These are phyloP conservation scores for Claviceps citrina DNA, from an alignment of 2,329 filamentous ascomycete genomes.

Conservation along the genomic window DNA sequence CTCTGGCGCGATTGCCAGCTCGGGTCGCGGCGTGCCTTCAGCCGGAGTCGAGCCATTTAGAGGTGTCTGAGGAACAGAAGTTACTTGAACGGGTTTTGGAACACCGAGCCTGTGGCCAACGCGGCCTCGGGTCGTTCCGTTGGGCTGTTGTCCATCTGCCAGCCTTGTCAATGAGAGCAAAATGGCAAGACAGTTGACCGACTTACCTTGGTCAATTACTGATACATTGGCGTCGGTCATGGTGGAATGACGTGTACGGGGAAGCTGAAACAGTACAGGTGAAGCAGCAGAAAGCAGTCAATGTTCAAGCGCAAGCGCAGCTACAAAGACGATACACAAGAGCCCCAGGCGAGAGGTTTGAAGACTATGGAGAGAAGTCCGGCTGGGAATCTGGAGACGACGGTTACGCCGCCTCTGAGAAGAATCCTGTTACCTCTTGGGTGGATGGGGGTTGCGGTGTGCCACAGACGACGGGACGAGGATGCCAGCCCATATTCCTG, in stretches of 20 bases:
- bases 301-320: too few species aligned
- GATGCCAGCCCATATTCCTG: too few species aligned
- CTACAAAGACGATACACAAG: too few species aligned
- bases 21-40: conserved; percentile 20
- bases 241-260: conserved; percentile 7
- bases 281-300: too few species aligned
- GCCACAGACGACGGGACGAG: too few species aligned
- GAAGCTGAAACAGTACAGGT: not conserved
- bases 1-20: conserved; percentile 19
- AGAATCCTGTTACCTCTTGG: too few species aligned
- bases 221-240: conserved; percentile 21
- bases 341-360: too few species aligned
- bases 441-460: too few species aligned
- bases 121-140: conserved; percentile 6
- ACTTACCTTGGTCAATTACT: conserved; percentile 22
- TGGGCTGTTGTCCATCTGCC: conserved; percentile 8
- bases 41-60: conserved; percentile 19
- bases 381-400: too few species aligned
- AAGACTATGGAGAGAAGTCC: too few species aligned
- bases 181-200: not conserved
- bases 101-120: conserved; percentile 9
- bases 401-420: too few species aligned
- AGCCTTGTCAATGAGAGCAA: too few species aligned
- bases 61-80: conserved; percentile 22
- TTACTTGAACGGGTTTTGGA: conserved; percentile 22